Evolutionary conservation across 2,329 filamentous ascomycete genomes (phyloP).

Genomic region (Sporothrix pseudoabietina): DNA sequence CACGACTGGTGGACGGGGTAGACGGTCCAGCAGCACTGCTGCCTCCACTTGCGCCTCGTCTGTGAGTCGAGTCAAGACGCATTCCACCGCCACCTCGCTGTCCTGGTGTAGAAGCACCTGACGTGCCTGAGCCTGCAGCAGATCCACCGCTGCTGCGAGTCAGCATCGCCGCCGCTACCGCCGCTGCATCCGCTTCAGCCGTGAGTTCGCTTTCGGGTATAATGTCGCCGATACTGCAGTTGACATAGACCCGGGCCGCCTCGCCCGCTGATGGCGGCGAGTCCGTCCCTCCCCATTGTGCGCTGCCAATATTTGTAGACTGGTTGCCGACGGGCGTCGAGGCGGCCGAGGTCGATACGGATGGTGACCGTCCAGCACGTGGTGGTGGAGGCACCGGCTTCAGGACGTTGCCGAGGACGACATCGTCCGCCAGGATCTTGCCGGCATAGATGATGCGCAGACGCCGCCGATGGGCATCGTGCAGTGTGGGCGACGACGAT

Average conservation of each 20-base stretch:
- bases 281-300: neutral
- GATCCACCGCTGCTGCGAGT: neutral
- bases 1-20: neutral
- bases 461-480: slow-evolving; percentile 57
- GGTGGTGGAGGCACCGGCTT: slow-evolving; percentile 62
- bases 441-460: slow-evolving; percentile 90
- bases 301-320: neutral
- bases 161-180: neutral
- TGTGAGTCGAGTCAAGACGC: slow-evolving; percentile 21
- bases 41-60: slow-evolving; percentile 3
- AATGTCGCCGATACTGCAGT: slow-evolving; percentile 84
- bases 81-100: neutral
- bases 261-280: neutral
- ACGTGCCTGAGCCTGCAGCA: neutral
- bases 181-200: slow-evolving; percentile 56
- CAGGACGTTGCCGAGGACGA: slow-evolving; percentile 68
- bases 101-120: neutral
- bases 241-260: slow-evolving; percentile 75
- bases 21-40: neutral
- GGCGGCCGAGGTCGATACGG: slow-evolving; percentile 35
- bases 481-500: slow-evolving; percentile 17
- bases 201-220: slow-evolving; percentile 70
- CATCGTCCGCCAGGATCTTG: slow-evolving; percentile 76
- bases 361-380: slow-evolving; percentile 43
- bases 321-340: slow-evolving; percentile 31